These are phyloP conservation scores for Kodamaea neixiangensis DNA, from an alignment of 805 yeast species.

Conservation along the genomic window DNA sequence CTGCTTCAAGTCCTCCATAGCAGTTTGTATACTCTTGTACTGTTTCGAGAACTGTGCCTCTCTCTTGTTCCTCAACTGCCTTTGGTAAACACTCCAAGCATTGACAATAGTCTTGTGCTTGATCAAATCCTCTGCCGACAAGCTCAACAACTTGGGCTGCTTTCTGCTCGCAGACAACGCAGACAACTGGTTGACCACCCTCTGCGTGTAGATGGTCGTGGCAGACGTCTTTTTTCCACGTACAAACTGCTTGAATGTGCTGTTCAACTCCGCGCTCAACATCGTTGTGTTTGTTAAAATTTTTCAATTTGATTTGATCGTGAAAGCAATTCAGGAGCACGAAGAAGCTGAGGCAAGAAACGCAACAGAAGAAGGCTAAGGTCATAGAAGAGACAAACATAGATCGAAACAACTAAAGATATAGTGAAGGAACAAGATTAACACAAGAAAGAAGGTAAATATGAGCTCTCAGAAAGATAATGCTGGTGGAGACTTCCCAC, in stretches of 20 bases:
- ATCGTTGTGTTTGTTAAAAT: constrained; percentile 7
- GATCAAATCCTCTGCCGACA: constrained; percentile 76
- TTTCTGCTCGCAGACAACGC: constrained; percentile 86
- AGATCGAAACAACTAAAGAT: neutral
- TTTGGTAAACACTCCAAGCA: constrained; percentile 74
- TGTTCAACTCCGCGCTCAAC: neutral
- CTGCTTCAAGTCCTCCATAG: constrained; percentile 67
- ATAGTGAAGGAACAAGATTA: too few species aligned
- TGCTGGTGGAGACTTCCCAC: constrained; percentile 1
- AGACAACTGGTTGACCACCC: constrained; percentile 60
- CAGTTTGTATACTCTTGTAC: constrained; percentile 62
- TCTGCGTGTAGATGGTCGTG: constrained; percentile 39
- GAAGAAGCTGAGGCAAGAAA: neutral
- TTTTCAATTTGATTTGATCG: neutral
- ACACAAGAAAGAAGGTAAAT: too few species aligned
- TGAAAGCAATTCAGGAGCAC: neutral
- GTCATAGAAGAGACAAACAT: neutral
- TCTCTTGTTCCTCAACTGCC: constrained; percentile 48
- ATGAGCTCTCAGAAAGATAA: neutral
- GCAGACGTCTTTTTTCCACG: constrained; percentile 35
- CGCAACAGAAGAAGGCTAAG: neutral
- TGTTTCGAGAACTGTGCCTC: constrained; percentile 53
- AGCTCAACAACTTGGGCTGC: constrained; percentile 77
- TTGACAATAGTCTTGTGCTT: constrained; percentile 80
- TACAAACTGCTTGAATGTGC: constrained; percentile 20